Base-by-base conservation (phyloP, 164 flowering plant species). In the Hamamelis virginiana region DNA sequence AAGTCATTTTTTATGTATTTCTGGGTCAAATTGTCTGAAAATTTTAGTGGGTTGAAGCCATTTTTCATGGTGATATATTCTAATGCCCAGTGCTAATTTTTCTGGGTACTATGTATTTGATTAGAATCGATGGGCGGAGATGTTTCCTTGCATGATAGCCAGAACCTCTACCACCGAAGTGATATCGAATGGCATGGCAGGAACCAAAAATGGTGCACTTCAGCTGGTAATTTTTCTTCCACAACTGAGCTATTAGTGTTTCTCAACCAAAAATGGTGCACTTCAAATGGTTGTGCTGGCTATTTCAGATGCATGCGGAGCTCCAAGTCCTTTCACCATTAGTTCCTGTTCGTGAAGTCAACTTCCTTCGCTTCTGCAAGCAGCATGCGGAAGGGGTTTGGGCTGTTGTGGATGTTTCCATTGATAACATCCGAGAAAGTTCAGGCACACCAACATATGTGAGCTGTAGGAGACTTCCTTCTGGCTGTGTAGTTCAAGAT, bases 371-470 rank as follows among this genome's bases (percentile, higher is more conserved):
- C 9, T 95, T 95, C 79, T 95, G 98, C 85, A 95, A 91, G 86
- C 98, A 95, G 75, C 97, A 87, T 27, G 97, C 97, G 0, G 98
- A 92, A 62, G 98, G 97, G 2, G 89, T 92, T 47, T 95, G 98
- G 98, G 98, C 97, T n/a, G 94, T 95, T 26, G 98, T 95, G 0
- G 98, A 95, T 76, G 96, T 95, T 28, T 92, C 98, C 5, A 75
- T 94, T 1, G 97, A 92, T 67, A 51, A 76, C 70, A 76, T 89
- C 66, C 77, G 95, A 47, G 96, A 94, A 52, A 68, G 76, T 57
- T 77, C 89, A 0, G 80, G 78, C 45, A 70, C 83, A 52, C 74
- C 89, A 0, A 23, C 84, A 1, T 86, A 69, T 68, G 69, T 81
- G 45, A 82, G 22, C 70, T 88, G 91, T 78, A 77, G 97, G 83